These are phyloP conservation scores for Aquilaria agallochum DNA, from an alignment of 441 rosid genomes.

Conservation along the genomic window DNA sequence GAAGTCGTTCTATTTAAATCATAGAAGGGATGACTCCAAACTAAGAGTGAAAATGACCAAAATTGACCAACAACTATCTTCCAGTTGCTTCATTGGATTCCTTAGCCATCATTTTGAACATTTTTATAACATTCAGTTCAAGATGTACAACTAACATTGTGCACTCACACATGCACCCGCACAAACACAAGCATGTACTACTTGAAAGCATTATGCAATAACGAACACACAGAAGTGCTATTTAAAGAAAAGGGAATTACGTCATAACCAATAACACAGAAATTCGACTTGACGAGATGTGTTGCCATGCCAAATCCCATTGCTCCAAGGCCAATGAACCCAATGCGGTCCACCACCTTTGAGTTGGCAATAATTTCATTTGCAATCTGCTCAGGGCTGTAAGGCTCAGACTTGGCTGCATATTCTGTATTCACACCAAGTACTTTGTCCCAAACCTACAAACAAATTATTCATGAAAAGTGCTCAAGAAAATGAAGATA, in stretches of 20 bases:
- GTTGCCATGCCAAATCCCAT: slow-evolving; percentile 99
- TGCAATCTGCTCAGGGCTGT: slow-evolving; percentile 72
- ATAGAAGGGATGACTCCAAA: too few relatives aligned
- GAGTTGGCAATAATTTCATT: slow-evolving; percentile 49
- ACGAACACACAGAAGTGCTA: slow-evolving; percentile 9
- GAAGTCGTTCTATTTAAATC: too few relatives aligned
- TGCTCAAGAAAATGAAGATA: not conserved
- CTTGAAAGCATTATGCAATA: slow-evolving; percentile 2
- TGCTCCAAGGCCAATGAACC: slow-evolving; percentile 98
- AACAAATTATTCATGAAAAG: slow-evolving; percentile 7
- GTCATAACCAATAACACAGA: slow-evolving; percentile 71
- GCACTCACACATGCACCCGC: too few relatives aligned
- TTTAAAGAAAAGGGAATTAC: slow-evolving; percentile 37
- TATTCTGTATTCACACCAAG: slow-evolving; percentile 58
- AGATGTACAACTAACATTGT: too few relatives aligned
- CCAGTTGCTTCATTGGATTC: too few relatives aligned
- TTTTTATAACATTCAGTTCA: too few relatives aligned
- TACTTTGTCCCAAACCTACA: slow-evolving; percentile 75
- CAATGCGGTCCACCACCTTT: slow-evolving; percentile 54
- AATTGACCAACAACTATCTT: too few relatives aligned
- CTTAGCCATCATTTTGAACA: too few relatives aligned
- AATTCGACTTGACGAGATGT: slow-evolving; percentile 68
- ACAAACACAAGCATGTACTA: slow-evolving; percentile 3
- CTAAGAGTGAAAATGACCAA: too few relatives aligned
- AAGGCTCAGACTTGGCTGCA: slow-evolving; percentile 64